These are phyloP conservation scores for Smallanthus sonchifolius DNA, from an alignment of 129 eudicot genomes.

Conservation along the genomic window DNA sequence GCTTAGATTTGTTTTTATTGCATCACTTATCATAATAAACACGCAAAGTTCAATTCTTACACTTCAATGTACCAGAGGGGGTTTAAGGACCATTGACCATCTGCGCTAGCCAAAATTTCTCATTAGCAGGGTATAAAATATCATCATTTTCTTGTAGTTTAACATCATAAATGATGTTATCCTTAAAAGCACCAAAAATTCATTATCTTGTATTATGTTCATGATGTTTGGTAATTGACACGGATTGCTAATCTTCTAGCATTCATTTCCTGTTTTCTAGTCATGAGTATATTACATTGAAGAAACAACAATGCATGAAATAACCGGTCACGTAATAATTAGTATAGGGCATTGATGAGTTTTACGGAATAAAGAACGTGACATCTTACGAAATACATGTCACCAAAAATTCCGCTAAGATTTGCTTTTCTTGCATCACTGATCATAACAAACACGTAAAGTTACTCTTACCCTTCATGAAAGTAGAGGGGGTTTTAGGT, in stretches of 20 bases:
- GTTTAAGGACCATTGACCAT: neutral
- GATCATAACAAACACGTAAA: neutral
- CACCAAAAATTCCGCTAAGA: neutral
- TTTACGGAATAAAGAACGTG: neutral
- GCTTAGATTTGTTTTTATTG: neutral
- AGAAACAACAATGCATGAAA: no score
- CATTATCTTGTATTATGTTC: neutral
- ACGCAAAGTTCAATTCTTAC: neutral
- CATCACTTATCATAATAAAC: neutral
- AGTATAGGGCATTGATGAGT: neutral
- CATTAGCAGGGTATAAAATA: neutral
- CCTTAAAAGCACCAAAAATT: neutral
- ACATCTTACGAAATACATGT: neutral
- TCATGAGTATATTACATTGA: neutral
- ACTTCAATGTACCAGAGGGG: neutral
- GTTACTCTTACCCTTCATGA: neutral
- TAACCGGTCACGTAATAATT: neutral
- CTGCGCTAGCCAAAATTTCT: neutral
- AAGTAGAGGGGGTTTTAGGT: neutral
- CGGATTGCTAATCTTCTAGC: neutral
- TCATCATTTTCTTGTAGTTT: neutral
- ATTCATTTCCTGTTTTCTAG: neutral
- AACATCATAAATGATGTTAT: neutral
- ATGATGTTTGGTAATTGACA: neutral
- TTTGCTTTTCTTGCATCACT: neutral